Evolutionary conservation across 1,284 basidiomycete species (phyloP), one percentile per base, ranked within the genome.

Genomic region (Ceratobasidium sp.): DNA sequence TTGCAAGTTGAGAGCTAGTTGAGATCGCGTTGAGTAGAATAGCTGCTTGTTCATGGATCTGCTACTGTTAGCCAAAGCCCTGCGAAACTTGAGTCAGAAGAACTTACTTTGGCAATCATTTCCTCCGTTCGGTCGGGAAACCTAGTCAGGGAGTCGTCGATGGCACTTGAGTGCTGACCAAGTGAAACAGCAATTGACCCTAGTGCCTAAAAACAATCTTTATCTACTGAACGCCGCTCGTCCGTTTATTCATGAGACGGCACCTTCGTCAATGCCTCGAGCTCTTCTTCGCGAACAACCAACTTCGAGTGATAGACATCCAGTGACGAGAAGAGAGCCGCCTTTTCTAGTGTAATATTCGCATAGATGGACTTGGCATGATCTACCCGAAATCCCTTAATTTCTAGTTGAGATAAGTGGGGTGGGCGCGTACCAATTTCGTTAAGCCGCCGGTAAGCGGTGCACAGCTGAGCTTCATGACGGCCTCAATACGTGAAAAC

Each of bases 341-440:
- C 18, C 23, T 78, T 78, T n/a, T 78, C 77, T 33, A 40, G 64
- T 2, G 77, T 78, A 20, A 73, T 58, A 66, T 78, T 78, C 13
- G 63, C 70, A 42, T 78, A 78, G 18, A 78, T 78, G 7, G 68
- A 53, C 56, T 78, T 78, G 9, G 77, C 77, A 33, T 73, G 77
- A 68, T 78, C 77, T 78, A 44, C 18, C 44, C 18, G 12, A 44
- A 40, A 15, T 67, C n/a, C 28, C 42, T 58, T 12, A 39, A 18
- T n/a, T 15, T 12, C 42, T 13, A 13, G 12, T 15, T 15, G 39
- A 20, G 28, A 13, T n/a, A 49, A 58, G 39, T 15, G 18, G 26
- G 42, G 9, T 20, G 63, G n/a, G 46, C 9, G 20, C 63, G 10
- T 60, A 75, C 77, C 77, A n/a, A 78, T 78, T 40, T 78, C 77